Percentiles rank a stretch among this genome's conserved stretches.
These are phyloP conservation scores for Mucor lusitanicus DNA, from an alignment of 371 early-diverging fungal genomes.

Conservation along the genomic window DNA sequence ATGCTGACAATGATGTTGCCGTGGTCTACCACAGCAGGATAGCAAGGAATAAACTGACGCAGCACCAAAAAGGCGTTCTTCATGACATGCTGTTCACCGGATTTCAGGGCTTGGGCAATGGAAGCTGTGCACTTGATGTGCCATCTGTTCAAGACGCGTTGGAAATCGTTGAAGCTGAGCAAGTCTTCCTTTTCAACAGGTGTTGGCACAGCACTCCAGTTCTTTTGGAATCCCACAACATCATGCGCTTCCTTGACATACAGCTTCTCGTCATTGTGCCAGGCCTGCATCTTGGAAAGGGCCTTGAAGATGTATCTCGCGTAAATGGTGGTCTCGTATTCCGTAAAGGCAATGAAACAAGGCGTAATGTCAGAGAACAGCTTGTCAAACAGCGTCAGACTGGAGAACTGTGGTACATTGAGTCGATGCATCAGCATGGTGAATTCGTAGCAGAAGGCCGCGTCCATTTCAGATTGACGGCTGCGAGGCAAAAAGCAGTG, in stretches of 20 bases:
- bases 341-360: conserved; percentile 66
- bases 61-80: conserved; percentile 76
- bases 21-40: conserved; percentile 60
- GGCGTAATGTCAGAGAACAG: conserved; percentile 52
- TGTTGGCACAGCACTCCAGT: conserved; percentile 50
- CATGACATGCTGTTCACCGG: conserved; percentile 70
- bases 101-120: conserved; percentile 57
- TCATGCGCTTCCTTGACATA: conserved; percentile 63
- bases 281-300: conserved; percentile 58
- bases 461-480: conserved; percentile 76
- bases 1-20: conserved; percentile 48
- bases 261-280: conserved; percentile 58
- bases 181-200: conserved; percentile 57
- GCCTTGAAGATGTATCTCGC: conserved; percentile 66
- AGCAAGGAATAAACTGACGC: conserved; percentile 62
- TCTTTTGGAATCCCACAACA: conserved; percentile 76
- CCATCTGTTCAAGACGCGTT: conserved; percentile 79
- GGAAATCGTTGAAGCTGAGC: conserved; percentile 69
- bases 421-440: conserved; percentile 76
- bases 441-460: conserved; percentile 84
- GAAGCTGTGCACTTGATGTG: conserved; percentile 59
- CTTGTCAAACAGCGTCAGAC: conserved; percentile 77
- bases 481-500: conserved; percentile 83
- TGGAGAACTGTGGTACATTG: conserved; percentile 77
- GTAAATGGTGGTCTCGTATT: conserved; percentile 78